These are phyloP conservation scores for Pelargonium australe DNA, from an alignment of 441 rosid species.

Conservation along the genomic window DNA sequence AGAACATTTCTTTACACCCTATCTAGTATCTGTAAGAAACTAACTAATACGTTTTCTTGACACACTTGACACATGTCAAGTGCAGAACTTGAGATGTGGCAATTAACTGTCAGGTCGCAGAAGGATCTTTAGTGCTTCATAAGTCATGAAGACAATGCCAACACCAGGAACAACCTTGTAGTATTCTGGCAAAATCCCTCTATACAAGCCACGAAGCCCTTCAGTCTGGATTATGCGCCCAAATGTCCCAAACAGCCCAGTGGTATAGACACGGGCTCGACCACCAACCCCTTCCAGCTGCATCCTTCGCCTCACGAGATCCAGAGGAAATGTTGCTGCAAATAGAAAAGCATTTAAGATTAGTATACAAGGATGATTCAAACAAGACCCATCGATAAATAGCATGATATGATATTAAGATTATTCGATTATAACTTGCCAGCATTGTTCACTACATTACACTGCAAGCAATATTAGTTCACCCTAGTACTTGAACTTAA, in stretches of 20 bases:
- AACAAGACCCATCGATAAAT: neutral
- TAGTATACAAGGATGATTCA: too few relatives aligned
- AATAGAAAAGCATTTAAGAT: neutral
- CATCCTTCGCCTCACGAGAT: conserved; percentile 94
- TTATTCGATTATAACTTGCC: too few relatives aligned
- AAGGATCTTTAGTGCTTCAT: conserved; percentile 58
- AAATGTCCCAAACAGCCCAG: conserved; percentile 64
- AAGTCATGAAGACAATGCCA: conserved; percentile 90
- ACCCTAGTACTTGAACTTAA: too few relatives aligned
- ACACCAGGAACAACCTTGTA: conserved; percentile 93
- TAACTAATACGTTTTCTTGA: conserved; percentile 8
- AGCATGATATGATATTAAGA: too few relatives aligned
- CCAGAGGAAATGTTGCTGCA: conserved; percentile 86
- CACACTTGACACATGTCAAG: neutral
- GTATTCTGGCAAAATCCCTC: conserved; percentile 92
- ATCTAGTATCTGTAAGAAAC: neutral
- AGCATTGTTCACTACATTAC: too few relatives aligned
- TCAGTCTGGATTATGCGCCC: conserved; percentile 62
- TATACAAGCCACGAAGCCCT: conserved; percentile 76
- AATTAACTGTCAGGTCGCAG: conserved; percentile 21
- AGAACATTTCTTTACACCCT: conserved; percentile 17
- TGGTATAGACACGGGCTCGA: conserved; percentile 62
- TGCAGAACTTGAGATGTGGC: neutral
- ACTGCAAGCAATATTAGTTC: too few relatives aligned
- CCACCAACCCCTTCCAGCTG: conserved; percentile 94